These are phyloP conservation scores for Microglena sp. DNA, from an alignment of 139 green algal species.

Conservation along the genomic window DNA sequence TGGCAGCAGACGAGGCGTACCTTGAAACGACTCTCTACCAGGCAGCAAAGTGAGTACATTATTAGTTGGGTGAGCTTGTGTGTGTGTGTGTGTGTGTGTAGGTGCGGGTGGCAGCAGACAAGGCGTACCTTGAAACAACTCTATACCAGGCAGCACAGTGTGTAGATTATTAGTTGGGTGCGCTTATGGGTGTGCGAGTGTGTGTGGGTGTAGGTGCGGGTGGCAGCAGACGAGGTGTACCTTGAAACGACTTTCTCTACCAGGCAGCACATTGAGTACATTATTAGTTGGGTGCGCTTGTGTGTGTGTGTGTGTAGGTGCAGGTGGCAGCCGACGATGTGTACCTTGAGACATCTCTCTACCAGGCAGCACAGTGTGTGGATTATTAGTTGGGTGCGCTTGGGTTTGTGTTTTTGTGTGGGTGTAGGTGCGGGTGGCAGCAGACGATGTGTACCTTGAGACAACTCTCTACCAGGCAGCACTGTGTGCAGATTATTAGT, in stretches of 20 bases:
- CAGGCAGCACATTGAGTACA: slow-evolving; percentile 14
- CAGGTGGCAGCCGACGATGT: slow-evolving; percentile 56
- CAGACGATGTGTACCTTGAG: slow-evolving; percentile 68
- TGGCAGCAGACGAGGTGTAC: slow-evolving; percentile 69
- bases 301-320: no score
- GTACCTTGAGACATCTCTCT: slow-evolving; percentile 66
- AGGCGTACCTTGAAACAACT: slow-evolving; percentile 57
- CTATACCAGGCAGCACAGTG: slow-evolving; percentile 35
- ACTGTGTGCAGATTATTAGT: no score
- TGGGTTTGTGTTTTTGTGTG: no score
- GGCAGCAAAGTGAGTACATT: slow-evolving; percentile 12
- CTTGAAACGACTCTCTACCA: slow-evolving; percentile 50
- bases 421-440: slow-evolving; percentile 51
- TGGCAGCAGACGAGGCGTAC: slow-evolving; percentile 69
- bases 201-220: no score
- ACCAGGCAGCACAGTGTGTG: slow-evolving; percentile 11
- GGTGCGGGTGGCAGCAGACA: slow-evolving; percentile 61
- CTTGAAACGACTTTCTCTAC: slow-evolving; percentile 52
- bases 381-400: no score
- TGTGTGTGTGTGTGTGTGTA: no score
- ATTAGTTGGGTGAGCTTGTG: no score
- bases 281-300: no score
- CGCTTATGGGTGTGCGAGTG: no score
- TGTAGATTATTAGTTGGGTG: no score
- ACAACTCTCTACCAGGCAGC: no score